Conservation (phyloP, 768 basidiomycete genomes). For the Kwoniella europaea region DNA sequence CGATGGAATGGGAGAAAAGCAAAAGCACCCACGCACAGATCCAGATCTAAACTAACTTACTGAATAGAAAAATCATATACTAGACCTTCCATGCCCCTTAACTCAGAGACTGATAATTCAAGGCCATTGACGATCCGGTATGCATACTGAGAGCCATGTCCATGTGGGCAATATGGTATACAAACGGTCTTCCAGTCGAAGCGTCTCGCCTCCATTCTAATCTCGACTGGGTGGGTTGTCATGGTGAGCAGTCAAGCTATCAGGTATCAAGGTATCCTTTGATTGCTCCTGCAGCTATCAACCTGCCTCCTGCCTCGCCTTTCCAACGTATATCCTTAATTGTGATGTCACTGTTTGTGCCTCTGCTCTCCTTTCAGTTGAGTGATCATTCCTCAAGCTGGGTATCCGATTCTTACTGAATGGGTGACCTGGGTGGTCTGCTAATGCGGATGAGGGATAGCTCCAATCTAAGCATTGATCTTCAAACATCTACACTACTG, state of each 20-base stretch:
- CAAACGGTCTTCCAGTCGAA: not conserved
- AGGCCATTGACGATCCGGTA: too few relatives aligned
- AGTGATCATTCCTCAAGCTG: not conserved
- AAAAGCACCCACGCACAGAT: not conserved
- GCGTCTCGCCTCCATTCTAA: not conserved
- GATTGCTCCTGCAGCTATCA: not conserved
- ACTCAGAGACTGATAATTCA: too few relatives aligned
- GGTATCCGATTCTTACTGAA: not conserved
- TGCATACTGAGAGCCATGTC: too few relatives aligned
- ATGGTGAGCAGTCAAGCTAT: not conserved
- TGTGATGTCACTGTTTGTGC: constrained; percentile 10
- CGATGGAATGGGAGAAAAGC: not conserved
- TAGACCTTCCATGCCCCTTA: not conserved
- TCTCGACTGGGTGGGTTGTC: not conserved
- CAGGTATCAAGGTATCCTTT: not conserved
- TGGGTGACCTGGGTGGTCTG: not conserved
- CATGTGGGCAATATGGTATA: too few relatives aligned
- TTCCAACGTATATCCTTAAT: not conserved
- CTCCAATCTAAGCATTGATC: not conserved
- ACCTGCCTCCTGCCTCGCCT: not conserved
- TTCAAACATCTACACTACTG: not conserved
- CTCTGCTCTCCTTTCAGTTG: constrained; percentile 1
- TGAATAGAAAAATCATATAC: too few relatives aligned
- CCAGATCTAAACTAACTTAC: not conserved
- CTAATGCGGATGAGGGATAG: too few relatives aligned